Evolutionary conservation across 1,139 yeast genomes (phyloP).

Genomic region (Suhomyces kunorum): DNA sequence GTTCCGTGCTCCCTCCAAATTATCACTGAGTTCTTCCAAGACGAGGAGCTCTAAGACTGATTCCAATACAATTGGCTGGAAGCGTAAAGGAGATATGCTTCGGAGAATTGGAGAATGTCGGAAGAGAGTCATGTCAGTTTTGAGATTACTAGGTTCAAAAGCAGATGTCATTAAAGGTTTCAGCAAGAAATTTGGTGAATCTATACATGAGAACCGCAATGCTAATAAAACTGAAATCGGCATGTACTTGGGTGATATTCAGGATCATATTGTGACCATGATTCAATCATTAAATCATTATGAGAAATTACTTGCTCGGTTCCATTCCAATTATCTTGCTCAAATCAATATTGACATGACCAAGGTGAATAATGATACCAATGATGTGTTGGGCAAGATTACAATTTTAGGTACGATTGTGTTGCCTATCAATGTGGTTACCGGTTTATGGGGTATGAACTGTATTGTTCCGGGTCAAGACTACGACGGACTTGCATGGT

Average conservation of each 20-base stretch:
- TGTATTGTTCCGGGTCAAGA: slow-evolving; percentile 94
- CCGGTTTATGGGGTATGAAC: slow-evolving; percentile 99
- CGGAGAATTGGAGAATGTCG: slow-evolving; percentile 94
- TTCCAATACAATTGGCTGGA: slow-evolving; percentile 73
- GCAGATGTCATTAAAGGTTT: slow-evolving; percentile 97
- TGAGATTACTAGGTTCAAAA: slow-evolving; percentile 82
- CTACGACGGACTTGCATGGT: slow-evolving; percentile 74
- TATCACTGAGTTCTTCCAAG: slow-evolving; percentile 16
- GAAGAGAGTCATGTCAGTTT: slow-evolving; percentile 86
- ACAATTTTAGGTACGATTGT: slow-evolving; percentile 94
- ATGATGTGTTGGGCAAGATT: slow-evolving; percentile 91
- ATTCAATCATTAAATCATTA: slow-evolving; percentile 91
- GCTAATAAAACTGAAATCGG: slow-evolving; percentile 52
- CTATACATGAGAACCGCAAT: slow-evolving; percentile 49
- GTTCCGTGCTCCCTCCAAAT: slow-evolving; percentile 2
- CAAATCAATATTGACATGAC: slow-evolving; percentile 98
- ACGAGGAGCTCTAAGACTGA: slow-evolving; percentile 37
- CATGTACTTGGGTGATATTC: slow-evolving; percentile 81
- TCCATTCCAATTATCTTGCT: slow-evolving; percentile 93
- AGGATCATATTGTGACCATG: slow-evolving; percentile 95
- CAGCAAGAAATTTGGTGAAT: slow-evolving; percentile 85
- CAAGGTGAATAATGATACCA: slow-evolving; percentile 93
- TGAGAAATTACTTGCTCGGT: slow-evolving; percentile 87
- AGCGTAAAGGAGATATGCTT: slow-evolving; percentile 89
- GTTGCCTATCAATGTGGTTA: slow-evolving; percentile 87